Percentiles rank a stretch among this genome's conserved stretches.
Conservation (phyloP, 257 asterid species). For the Cruciata laevipes region DNA sequence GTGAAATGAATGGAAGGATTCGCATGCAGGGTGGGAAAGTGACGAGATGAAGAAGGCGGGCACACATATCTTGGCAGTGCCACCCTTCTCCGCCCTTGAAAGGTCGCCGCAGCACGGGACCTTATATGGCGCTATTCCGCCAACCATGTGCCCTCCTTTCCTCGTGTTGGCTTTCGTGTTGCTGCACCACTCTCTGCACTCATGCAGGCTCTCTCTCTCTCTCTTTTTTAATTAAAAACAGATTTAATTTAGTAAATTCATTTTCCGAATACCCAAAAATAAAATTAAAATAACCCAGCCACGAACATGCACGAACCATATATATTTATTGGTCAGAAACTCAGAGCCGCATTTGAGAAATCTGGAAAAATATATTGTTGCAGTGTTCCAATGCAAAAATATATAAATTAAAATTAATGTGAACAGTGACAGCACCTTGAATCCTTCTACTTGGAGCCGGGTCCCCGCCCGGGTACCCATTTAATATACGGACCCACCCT, state of each 20-base stretch:
- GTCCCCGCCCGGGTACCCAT: neutral
- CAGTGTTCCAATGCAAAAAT: constrained; percentile 12
- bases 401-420: neutral
- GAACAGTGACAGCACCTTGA: constrained; percentile 15
- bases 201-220: too few relatives aligned
- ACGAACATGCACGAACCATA: neutral
- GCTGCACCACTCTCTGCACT: too few relatives aligned
- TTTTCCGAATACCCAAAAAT: too few relatives aligned
- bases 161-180: too few relatives aligned
- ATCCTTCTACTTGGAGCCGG: neutral
- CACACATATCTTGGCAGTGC: neutral
- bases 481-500: neutral
- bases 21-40: neutral
- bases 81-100: neutral
- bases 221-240: too few relatives aligned
- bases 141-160: neutral
- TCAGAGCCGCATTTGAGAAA: constrained; percentile 16
- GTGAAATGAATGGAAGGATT: too few relatives aligned
- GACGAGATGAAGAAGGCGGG: neutral
- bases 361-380: neutral
- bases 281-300: neutral
- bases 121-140: too few relatives aligned
- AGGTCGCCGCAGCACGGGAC: neutral
- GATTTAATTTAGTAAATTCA: too few relatives aligned
- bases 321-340: constrained; percentile 21